A percentile compares a stretch with the other conserved stretches of the same genome.
Evolutionary conservation across 176 grass and related monocot species (phyloP).

Genomic region (Carex scoparia): DNA sequence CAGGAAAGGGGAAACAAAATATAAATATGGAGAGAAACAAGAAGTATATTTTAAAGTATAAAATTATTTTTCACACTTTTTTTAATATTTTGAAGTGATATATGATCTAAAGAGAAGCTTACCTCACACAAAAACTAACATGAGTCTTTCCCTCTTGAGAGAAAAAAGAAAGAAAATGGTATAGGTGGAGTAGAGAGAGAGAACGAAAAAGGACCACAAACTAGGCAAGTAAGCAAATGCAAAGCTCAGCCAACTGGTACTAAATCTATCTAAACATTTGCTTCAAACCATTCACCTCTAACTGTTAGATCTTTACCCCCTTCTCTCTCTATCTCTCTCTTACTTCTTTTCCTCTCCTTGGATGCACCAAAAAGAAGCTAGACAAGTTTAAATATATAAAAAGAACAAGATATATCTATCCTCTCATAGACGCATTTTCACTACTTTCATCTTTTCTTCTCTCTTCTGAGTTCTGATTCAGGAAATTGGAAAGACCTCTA

Average conservation of each 20-base stretch:
- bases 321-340: constrained; percentile 21
- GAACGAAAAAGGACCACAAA: constrained; percentile 28
- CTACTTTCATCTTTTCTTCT: constrained; percentile 10
- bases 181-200: constrained; percentile 10
- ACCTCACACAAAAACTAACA: constrained; percentile 31
- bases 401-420: constrained; percentile 19
- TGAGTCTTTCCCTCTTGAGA: constrained; percentile 27
- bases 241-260: constrained; percentile 29
- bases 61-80: background rate
- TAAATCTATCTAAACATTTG: constrained; percentile 31
- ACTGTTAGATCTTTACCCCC: constrained; percentile 30
- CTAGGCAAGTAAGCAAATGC: constrained; percentile 24
- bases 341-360: constrained; percentile 23
- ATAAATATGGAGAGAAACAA: constrained; percentile 3
- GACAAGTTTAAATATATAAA: constrained; percentile 18
- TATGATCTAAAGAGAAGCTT: constrained; percentile 29
- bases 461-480: constrained; percentile 15
- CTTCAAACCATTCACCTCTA: constrained; percentile 24
- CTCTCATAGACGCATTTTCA: constrained; percentile 26
- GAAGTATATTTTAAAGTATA: background rate
- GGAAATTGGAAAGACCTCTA: constrained; percentile 12
- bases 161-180: constrained; percentile 34
- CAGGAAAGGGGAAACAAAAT: constrained; percentile 25
- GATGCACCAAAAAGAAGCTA: constrained; percentile 28
- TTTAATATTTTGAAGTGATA: constrained; percentile 14